These are phyloP conservation scores for Apiotrichum montevideense DNA, from an alignment of 1,284 basidiomycete genomes.

Conservation along the genomic window DNA sequence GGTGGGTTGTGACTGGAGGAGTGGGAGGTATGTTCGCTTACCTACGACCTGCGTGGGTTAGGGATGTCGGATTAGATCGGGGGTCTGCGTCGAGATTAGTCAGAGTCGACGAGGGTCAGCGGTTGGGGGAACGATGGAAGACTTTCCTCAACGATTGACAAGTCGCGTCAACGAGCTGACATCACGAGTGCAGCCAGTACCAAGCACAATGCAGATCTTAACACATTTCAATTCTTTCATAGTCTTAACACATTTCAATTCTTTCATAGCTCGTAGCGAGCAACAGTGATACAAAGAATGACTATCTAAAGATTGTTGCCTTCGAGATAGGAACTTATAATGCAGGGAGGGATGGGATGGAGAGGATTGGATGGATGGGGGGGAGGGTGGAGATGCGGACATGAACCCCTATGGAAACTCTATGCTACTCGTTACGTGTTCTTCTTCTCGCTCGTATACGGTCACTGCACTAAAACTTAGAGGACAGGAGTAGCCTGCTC, in stretches of 20 bases:
- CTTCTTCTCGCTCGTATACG: neutral
- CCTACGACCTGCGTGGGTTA: too few relatives aligned
- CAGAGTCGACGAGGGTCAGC: too few relatives aligned
- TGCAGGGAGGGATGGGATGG: neutral
- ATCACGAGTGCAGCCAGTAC: neutral
- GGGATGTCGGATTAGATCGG: too few relatives aligned
- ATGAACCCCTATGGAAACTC: too few relatives aligned
- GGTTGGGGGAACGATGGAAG: too few relatives aligned
- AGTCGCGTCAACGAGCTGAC: neutral
- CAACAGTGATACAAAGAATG: constrained; percentile 16
- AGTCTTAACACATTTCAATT: neutral
- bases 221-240: neutral
- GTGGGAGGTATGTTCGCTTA: too few relatives aligned
- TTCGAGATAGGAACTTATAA: neutral
- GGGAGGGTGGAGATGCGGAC: constrained; percentile 4
- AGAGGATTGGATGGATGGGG: constrained; percentile 3
- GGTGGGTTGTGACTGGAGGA: too few relatives aligned
- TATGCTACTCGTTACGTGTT: neutral
- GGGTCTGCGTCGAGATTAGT: too few relatives aligned
- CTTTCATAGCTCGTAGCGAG: constrained; percentile 5
- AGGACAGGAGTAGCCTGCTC: neutral
- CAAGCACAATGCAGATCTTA: neutral
- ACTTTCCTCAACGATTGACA: too few relatives aligned
- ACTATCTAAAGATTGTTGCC: constrained; percentile 4
- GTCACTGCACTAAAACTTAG: neutral